phyloP scores from a whole-genome alignment of 371 early-diverging fungal genomes.

The Lichtheimia hyalospora region DNA sequence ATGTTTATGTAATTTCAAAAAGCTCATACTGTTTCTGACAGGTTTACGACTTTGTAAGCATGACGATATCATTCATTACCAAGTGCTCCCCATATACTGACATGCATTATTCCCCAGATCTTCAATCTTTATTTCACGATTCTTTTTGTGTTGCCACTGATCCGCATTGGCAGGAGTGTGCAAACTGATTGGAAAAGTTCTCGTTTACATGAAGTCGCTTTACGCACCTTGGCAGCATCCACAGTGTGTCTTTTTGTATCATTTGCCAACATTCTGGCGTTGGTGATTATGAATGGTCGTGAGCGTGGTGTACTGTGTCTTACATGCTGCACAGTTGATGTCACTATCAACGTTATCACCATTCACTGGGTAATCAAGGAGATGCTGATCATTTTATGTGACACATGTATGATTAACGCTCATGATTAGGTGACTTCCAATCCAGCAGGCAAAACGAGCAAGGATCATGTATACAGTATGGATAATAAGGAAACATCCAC shows the following conservation, averaged over 20 bases:
- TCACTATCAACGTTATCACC: constrained; percentile 54
- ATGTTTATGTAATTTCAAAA: not conserved
- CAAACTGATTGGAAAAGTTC: constrained; percentile 38
- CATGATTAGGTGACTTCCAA: not conserved
- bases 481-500: not conserved
- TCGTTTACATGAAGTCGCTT: constrained; percentile 46
- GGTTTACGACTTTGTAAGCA: constrained; percentile 48
- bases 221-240: constrained; percentile 51
- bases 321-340: constrained; percentile 56
- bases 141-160: constrained; percentile 45
- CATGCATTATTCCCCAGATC: constrained; percentile 20
- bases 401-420: not conserved
- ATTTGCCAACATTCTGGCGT: constrained; percentile 46
- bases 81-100: not conserved
- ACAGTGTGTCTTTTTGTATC: constrained; percentile 46
- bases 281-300: constrained; percentile 40
- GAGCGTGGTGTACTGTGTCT: constrained; percentile 56
- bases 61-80: not conserved
- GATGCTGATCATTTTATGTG: not conserved
- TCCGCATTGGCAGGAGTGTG: constrained; percentile 26
- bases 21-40: constrained; percentile 3
- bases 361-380: constrained; percentile 50
- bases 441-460: constrained; percentile 5
- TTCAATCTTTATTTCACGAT: constrained; percentile 51
- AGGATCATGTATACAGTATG: not conserved